Evolutionary conservation across 1,284 basidiomycete species (phyloP).

Genomic region (Cerioporus squamosus): DNA sequence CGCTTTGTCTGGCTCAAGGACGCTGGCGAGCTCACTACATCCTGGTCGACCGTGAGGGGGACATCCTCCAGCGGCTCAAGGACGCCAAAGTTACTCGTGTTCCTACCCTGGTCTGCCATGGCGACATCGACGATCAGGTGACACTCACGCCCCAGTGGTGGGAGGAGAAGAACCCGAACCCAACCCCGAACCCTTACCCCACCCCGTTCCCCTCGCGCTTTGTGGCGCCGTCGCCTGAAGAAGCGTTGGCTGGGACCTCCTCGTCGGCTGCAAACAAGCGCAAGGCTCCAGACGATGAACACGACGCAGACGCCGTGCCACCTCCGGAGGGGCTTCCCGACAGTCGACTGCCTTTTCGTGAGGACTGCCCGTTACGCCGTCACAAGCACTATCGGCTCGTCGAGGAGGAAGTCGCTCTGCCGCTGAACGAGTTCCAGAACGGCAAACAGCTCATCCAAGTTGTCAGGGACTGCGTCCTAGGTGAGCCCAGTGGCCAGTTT

Average conservation of each 20-base stretch:
- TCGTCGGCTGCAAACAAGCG: conserved; percentile 3
- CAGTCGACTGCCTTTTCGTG: not conserved
- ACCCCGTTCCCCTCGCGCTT: too few relatives aligned
- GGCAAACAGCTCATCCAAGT: conserved; percentile 3
- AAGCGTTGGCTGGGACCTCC: too few relatives aligned
- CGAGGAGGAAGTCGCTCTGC: conserved; percentile 7
- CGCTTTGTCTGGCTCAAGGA: conserved; percentile 18
- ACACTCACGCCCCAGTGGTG: conserved; percentile 4
- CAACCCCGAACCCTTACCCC: too few relatives aligned
- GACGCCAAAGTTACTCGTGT: not conserved
- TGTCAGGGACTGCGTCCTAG: conserved; percentile 6
- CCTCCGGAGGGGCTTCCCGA: too few relatives aligned
- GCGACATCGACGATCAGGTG: conserved; percentile 8
- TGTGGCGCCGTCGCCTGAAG: too few relatives aligned
- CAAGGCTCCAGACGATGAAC: not conserved
- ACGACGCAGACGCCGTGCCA: not conserved
- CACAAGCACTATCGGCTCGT: conserved; percentile 18
- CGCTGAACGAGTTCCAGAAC: conserved; percentile 2
- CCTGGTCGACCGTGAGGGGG: conserved; percentile 7
- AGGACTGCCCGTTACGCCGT: conserved; percentile 3
- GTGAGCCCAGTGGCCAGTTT: conserved; percentile 20
- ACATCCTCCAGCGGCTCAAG: conserved; percentile 6
- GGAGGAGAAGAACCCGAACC: not conserved
- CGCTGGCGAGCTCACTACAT: conserved; percentile 7
- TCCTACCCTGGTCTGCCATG: conserved; percentile 15